Conservation (phyloP, 495 filamentous ascomycete genomes). For the Penicillium lividum region DNA sequence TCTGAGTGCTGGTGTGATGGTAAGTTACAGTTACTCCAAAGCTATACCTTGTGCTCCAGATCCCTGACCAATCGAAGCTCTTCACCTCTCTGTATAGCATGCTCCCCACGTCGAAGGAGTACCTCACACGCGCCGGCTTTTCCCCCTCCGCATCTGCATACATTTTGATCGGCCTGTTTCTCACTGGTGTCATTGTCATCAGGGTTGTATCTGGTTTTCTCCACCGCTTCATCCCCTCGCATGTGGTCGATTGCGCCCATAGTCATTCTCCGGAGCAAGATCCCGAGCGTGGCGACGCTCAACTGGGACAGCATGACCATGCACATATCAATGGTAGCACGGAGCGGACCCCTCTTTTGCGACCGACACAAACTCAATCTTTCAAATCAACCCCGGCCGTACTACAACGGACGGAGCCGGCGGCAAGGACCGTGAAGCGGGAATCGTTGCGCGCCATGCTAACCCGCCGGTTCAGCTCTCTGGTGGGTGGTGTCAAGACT, state of each 20-base stretch:
- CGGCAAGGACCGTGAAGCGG: slow-evolving; percentile 17
- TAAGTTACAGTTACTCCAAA: slow-evolving; percentile 39
- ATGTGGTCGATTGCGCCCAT: slow-evolving; percentile 91
- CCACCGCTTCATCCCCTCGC: slow-evolving; percentile 85
- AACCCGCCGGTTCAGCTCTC: slow-evolving; percentile 56
- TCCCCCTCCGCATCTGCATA: slow-evolving; percentile 67
- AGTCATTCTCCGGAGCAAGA: slow-evolving; percentile 56
- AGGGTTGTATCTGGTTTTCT: slow-evolving; percentile 75
- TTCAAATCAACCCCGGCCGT: slow-evolving; percentile 32
- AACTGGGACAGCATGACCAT: slow-evolving; percentile 16
- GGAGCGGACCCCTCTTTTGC: slow-evolving; percentile 51
- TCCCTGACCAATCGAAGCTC: slow-evolving; percentile 52
- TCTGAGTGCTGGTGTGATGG: slow-evolving; percentile 97
- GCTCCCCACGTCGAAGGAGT: slow-evolving; percentile 79
- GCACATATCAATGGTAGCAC: slow-evolving; percentile 22
- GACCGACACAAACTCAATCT: slow-evolving; percentile 10
- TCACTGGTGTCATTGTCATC: slow-evolving; percentile 81
- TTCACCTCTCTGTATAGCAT: slow-evolving; percentile 95
- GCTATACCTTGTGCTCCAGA: background rate
- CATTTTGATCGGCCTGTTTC: slow-evolving; percentile 72
- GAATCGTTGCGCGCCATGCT: slow-evolving; percentile 44
- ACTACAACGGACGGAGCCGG: slow-evolving; percentile 13
- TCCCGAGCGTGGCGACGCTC: slow-evolving; percentile 30
- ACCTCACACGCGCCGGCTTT: slow-evolving; percentile 68
- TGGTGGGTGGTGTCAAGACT: slow-evolving; percentile 66